Base-by-base conservation (phyloP, 352 stramenopile species). In the Thraustochytrium sp. region DNA sequence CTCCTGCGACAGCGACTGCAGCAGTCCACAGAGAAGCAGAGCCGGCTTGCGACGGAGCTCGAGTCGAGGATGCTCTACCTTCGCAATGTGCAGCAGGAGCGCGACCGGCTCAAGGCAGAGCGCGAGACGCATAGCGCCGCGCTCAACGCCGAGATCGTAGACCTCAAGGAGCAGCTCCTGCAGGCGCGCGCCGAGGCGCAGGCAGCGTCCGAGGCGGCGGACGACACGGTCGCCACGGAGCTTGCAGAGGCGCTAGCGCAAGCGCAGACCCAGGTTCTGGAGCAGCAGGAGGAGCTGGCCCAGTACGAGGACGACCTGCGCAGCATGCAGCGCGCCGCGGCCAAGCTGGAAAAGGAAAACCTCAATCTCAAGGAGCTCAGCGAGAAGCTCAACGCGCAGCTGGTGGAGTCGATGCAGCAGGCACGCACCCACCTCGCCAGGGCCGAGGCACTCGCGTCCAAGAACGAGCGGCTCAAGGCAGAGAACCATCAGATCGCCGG, bases 11-110 rank as follows among this genome's bases (percentile, higher is more conserved):
- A 80, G 16, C 26, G 38, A 37, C 23, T 80, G 13, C 31, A 80
- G 36, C 31, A 80, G 23, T 23, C 23, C 37, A 16, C 31, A 8
- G 46, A 42, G 34, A 80, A 80, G 34, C 37, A 55, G 11, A 44
- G 40, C 21, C 23, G n/a, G 2, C 37, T 80, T 23, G n/a, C 18
- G 23, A 31, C 23, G 5, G 68, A 80, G 42, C 37, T 80, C 8
- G 36, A 80, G n/a, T 72, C 68, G n/a, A 18, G 68, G 4, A 80
- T 75, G 34, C 36, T 75, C 13, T 80, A 75, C 23, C 16, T 68
- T 11, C 48, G 68, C 1, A 80, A 76, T 11, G 13, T 80, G 1
- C 68, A 80, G 42, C 46, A 80, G 40, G 68, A 80, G 2, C 34
- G 68, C 9, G 68, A 80, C 31, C 5, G 38, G 16, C 46, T 75